Evolutionary conservation across 306 rosid species (phyloP).

Genomic region (Casuarina glauca): DNA sequence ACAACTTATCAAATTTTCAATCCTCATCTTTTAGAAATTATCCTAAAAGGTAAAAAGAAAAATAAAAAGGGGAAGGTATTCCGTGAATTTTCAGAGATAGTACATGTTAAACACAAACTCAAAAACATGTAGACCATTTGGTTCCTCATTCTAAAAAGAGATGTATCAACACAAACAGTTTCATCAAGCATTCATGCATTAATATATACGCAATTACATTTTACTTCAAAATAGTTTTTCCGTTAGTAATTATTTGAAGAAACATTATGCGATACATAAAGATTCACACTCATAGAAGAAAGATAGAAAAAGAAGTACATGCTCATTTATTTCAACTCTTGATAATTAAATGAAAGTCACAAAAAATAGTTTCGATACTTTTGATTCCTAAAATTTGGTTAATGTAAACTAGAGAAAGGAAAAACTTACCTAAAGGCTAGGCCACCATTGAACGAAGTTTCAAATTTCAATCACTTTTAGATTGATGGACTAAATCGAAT

Average conservation of each 20-base stretch:
- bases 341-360: background rate
- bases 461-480: background rate
- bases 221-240: no score
- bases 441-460: background rate
- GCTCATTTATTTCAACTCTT: no score
- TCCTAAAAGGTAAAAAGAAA: conserved; percentile 50
- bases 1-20: conserved; percentile 77
- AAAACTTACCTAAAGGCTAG: background rate
- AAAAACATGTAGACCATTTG: background rate
- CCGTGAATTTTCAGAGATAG: background rate
- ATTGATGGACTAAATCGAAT: background rate
- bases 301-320: no score
- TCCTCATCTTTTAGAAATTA: conserved; percentile 73
- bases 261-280: no score
- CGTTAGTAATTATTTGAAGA: no score
- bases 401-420: background rate
- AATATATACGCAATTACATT: no score
- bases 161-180: no score
- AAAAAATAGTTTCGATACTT: no score
- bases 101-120: background rate
- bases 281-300: no score
- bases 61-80: no score
- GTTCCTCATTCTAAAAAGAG: background rate
- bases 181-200: no score
- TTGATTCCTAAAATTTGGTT: background rate